Evolutionary conservation across 257 asterid genomes (phyloP).

Genomic region (Solanum appendiculatum): DNA sequence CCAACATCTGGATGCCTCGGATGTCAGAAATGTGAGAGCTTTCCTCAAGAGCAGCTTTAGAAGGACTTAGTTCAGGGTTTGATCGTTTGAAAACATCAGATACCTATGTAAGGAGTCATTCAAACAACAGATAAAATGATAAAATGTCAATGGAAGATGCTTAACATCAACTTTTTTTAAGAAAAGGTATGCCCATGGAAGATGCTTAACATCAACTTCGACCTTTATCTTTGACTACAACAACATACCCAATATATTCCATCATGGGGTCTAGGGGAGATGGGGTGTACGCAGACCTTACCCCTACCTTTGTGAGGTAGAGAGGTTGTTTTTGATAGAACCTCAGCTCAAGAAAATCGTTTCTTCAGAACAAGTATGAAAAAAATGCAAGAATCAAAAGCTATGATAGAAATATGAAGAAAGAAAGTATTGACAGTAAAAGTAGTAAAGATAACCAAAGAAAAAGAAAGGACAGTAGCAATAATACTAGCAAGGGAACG

Average conservation of each 20-base stretch:
- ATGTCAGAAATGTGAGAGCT: constrained; percentile 42
- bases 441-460: not conserved
- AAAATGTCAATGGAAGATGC: not conserved
- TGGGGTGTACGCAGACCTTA: not conserved
- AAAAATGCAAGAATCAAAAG: not conserved
- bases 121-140: constrained; percentile 1
- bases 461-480: not conserved
- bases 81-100: constrained; percentile 84
- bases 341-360: not conserved
- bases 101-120: constrained; percentile 42
- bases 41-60: constrained; percentile 56
- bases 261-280: not conserved
- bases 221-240: not conserved
- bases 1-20: constrained; percentile 78
- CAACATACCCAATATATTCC: not conserved
- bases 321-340: not conserved
- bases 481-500: not conserved
- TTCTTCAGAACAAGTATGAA: not conserved
- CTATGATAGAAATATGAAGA: not conserved
- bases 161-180: not conserved
- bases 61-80: constrained; percentile 67
- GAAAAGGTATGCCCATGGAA: not conserved
- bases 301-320: not conserved
- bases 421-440: not conserved
- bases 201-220: not conserved